Percentiles rank a stretch among this genome's conserved stretches.
phyloP scores from a whole-genome alignment of 2,329 filamentous ascomycete genomes.

The Cladophialophora bantiana region DNA sequence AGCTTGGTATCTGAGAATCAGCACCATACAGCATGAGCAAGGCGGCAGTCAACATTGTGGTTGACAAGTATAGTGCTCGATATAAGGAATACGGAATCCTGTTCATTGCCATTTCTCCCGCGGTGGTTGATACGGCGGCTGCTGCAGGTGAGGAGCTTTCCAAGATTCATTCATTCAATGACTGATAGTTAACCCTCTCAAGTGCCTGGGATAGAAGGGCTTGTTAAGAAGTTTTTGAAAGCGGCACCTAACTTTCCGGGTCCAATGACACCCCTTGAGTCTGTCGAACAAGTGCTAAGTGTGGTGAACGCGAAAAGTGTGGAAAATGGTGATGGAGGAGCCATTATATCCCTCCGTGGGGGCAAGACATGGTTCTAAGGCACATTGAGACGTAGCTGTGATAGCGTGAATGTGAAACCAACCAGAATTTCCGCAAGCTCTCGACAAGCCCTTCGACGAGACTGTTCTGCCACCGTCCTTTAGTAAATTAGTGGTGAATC shows the following conservation, averaged over 20 bases:
- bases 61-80: slow-evolving; percentile 61
- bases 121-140: slow-evolving; percentile 56
- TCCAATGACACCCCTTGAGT: slow-evolving; percentile 47
- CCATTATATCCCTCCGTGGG: slow-evolving; percentile 62
- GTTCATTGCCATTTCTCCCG: slow-evolving; percentile 61
- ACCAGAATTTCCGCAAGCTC: background rate
- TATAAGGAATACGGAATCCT: slow-evolving; percentile 60
- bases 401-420: background rate
- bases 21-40: slow-evolving; percentile 59
- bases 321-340: slow-evolving; percentile 57
- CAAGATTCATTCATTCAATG: background rate
- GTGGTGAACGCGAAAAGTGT: slow-evolving; percentile 52
- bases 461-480: background rate
- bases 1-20: slow-evolving; percentile 46
- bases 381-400: background rate
- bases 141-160: slow-evolving; percentile 24
- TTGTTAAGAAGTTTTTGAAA: slow-evolving; percentile 44
- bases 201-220: slow-evolving; percentile 6
- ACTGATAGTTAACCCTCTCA: background rate
- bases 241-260: slow-evolving; percentile 54
- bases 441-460: background rate
- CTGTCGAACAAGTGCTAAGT: slow-evolving; percentile 45
- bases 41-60: slow-evolving; percentile 59
- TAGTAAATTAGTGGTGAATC: no score
- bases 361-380: slow-evolving; percentile 60